Base-by-base conservation (phyloP, 2,329 filamentous ascomycete genomes). In the Magnaporthales sp. region DNA sequence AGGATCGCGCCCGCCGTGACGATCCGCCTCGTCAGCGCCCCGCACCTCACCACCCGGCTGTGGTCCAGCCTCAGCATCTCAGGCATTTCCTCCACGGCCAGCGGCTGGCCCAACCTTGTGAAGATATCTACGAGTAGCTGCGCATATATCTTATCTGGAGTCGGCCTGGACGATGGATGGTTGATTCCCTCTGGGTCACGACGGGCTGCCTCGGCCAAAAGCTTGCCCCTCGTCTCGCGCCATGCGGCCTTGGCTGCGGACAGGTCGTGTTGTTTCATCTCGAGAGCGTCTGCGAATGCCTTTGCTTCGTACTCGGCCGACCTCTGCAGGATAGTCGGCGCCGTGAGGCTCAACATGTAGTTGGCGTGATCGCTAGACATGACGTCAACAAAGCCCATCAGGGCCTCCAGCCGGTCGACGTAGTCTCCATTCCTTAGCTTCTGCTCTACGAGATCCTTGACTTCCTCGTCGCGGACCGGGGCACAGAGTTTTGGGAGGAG, bases 341-440 rank as follows among this genome's bases (percentile, higher is more conserved):
- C 89, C 0, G 88, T 88, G 30, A 89, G 84, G 75, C 88, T 87
- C 64, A 95, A 80, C 71, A 93, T 82, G 73, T 92, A 94, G 74
- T 95, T 95, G 68, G 91, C 89, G 73, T 93, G 93, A 72, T 95
- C 91, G 67, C 92, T 87, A 27, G 91, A 86, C 79, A 94, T 89
- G 46, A 90, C 80, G 72, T 95, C 90, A 67, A 93, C 90, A 70
- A 92, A 90, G 31, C 87, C 85, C 66, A 92, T 85, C 1, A 95
- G 81, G 15, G 89, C 88, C 77, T 92, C 89, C 0, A 94, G 83
- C 69, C 91, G 89, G 73, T 91, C 88, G 19, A 93, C 90, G 72
- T 93, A 86, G 73, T 88, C 84, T 4, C 87, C 86, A 26, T 83
- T 80, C 62, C 77, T 76, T 9, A 89, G 78, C 69, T 86, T 84